Conservation (phyloP, 2,329 filamentous ascomycete genomes). For the Colletotrichum coccodes region DNA sequence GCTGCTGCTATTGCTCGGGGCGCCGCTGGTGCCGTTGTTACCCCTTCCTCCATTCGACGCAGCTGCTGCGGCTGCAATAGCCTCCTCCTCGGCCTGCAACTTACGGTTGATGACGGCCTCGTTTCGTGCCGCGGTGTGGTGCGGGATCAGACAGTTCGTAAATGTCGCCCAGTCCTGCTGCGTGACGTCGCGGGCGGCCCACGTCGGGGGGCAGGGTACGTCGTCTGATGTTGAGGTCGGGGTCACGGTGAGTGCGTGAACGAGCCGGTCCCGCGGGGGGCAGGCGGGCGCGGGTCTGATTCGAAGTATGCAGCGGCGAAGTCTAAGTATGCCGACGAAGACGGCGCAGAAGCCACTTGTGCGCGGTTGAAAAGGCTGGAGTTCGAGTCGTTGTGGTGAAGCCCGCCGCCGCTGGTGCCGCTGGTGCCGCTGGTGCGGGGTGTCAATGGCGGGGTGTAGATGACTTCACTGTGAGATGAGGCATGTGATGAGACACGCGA, state of each 20-base stretch:
- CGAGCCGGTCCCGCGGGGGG: slow-evolving; percentile 33
- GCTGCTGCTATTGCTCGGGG: slow-evolving; percentile 38
- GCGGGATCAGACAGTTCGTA: slow-evolving; percentile 64
- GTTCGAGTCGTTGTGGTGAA: slow-evolving; percentile 11
- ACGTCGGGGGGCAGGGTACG: slow-evolving; percentile 53
- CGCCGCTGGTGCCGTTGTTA: slow-evolving; percentile 18
- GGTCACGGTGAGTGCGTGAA: slow-evolving; percentile 48
- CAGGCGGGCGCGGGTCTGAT: slow-evolving; percentile 46
- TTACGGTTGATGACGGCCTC: slow-evolving; percentile 61
- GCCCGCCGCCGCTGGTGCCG: slow-evolving; percentile 10
- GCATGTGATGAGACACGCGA: slow-evolving; percentile 46
- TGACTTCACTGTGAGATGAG: slow-evolving; percentile 52
- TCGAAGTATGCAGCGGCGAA: slow-evolving; percentile 59
- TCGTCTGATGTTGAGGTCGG: slow-evolving; percentile 50
- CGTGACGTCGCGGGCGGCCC: slow-evolving; percentile 55
- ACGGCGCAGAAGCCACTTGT: slow-evolving; percentile 27
- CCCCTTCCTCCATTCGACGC: slow-evolving; percentile 12
- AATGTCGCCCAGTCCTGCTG: slow-evolving; percentile 69
- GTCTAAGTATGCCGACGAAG: slow-evolving; percentile 31
- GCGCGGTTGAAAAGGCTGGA: not conserved
- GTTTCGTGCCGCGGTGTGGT: slow-evolving; percentile 55
- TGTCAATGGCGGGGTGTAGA: slow-evolving; percentile 63
- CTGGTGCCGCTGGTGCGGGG: slow-evolving; percentile 46
- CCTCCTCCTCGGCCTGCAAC: slow-evolving; percentile 51
- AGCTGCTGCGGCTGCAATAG: slow-evolving; percentile 34